A percentile compares a stretch with the other conserved stretches of the same genome.
These are phyloP conservation scores for Tuctoria greenei DNA, from an alignment of 176 grass and related monocot genomes.

Conservation along the genomic window DNA sequence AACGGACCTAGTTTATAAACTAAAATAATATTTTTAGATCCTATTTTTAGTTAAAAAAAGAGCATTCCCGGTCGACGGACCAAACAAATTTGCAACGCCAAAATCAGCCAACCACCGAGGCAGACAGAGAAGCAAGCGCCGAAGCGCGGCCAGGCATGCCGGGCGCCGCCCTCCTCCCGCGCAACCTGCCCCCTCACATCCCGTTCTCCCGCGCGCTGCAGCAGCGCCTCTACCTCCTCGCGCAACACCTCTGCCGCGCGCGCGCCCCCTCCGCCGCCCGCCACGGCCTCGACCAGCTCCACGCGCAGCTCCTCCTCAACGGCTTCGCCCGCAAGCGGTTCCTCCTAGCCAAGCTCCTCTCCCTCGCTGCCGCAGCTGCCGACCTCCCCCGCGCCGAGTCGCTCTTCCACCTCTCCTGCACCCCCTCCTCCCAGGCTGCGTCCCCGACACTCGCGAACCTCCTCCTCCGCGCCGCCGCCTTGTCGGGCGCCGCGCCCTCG, in stretches of 20 bases:
- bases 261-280: conserved; percentile 1
- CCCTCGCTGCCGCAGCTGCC: conserved; percentile 41
- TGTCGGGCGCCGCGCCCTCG: background rate
- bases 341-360: conserved; percentile 66
- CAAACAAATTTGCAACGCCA: too few relatives aligned
- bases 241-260: conserved; percentile 36
- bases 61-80: too few relatives aligned
- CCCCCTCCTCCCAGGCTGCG: background rate
- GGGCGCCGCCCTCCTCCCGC: background rate
- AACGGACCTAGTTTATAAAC: too few relatives aligned
- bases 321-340: conserved; percentile 65
- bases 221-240: conserved; percentile 65
- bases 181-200: conserved; percentile 19
- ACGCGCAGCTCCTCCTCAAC: conserved; percentile 64
- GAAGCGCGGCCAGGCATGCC: conserved; percentile 17
- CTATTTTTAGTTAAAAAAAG: too few relatives aligned
- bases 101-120: background rate
- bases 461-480: conserved; percentile 48
- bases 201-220: conserved; percentile 65
- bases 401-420: conserved; percentile 38
- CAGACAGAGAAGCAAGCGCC: background rate
- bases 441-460: conserved; percentile 61
- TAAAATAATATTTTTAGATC: too few relatives aligned
- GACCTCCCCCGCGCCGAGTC: conserved; percentile 50
- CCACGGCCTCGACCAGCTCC: conserved; percentile 52